phyloP scores from a whole-genome alignment of 331 rosid species.

The Pyracantha coccinea region DNA sequence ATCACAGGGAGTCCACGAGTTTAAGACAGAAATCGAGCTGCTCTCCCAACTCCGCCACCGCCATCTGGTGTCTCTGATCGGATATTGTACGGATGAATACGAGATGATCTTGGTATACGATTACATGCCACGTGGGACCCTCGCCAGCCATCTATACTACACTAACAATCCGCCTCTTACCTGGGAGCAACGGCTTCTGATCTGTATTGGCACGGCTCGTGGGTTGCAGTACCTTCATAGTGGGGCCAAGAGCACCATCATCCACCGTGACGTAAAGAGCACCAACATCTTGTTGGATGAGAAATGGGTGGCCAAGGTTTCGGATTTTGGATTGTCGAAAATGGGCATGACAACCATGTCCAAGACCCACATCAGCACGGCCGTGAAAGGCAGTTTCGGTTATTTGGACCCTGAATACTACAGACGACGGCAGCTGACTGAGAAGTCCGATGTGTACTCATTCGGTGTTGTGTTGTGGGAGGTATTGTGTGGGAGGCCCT shows the following conservation, averaged over 20 bases:
- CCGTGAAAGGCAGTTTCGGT: slow-evolving; percentile 59
- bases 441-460: slow-evolving; percentile 72
- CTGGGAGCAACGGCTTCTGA: slow-evolving; percentile 32
- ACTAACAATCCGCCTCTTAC: slow-evolving; percentile 15
- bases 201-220: slow-evolving; percentile 22
- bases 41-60: slow-evolving; percentile 21
- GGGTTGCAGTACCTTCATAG: slow-evolving; percentile 22
- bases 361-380: slow-evolving; percentile 49
- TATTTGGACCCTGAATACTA: slow-evolving; percentile 74
- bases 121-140: slow-evolving; percentile 36
- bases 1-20: slow-evolving; percentile 10
- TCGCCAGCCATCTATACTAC: slow-evolving; percentile 20
- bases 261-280: slow-evolving; percentile 29
- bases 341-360: slow-evolving; percentile 28
- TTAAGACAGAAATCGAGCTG: slow-evolving; percentile 21
- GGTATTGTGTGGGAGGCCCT: slow-evolving; percentile 35
- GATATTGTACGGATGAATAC: slow-evolving; percentile 26
- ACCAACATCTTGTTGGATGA: slow-evolving; percentile 17
- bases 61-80: slow-evolving; percentile 30
- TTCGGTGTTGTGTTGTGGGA: background rate
- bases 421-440: slow-evolving; percentile 42
- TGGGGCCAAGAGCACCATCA: background rate
- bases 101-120: slow-evolving; percentile 52
- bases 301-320: slow-evolving; percentile 12
- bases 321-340: slow-evolving; percentile 60